Conservation (phyloP, 257 asterid species). For the Nicotiana noctiflora region DNA sequence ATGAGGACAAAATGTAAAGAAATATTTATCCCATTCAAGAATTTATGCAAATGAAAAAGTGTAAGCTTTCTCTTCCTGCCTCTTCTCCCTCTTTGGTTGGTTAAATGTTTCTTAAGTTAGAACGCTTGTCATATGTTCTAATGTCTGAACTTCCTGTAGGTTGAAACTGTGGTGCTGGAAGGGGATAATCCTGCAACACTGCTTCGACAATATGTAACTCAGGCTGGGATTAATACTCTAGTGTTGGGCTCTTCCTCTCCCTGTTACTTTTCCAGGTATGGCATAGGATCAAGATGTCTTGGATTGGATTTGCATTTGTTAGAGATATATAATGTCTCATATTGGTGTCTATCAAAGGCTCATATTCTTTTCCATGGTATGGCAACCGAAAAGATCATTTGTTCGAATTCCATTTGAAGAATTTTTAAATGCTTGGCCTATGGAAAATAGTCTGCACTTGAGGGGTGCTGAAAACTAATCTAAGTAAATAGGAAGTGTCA, state of each 20-base stretch:
- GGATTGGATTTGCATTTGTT: neutral
- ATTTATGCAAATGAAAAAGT: slow-evolving; percentile 27
- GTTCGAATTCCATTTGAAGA: neutral
- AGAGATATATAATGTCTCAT: neutral
- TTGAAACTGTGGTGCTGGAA: slow-evolving; percentile 59
- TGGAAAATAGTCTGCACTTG: neutral
- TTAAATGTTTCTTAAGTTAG: neutral
- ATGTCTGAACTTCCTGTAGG: slow-evolving; percentile 29
- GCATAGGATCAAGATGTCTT: neutral
- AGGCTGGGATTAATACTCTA: slow-evolving; percentile 42
- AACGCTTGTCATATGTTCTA: slow-evolving; percentile 8
- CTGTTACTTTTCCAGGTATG: slow-evolving; percentile 49
- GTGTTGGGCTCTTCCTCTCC: slow-evolving; percentile 73
- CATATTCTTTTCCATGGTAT: neutral
- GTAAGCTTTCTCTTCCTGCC: slow-evolving; percentile 22
- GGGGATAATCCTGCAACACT: slow-evolving; percentile 65
- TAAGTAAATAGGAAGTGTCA: neutral
- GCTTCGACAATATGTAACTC: slow-evolving; percentile 51
- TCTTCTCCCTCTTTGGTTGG: neutral
- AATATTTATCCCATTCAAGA: slow-evolving; percentile 37
- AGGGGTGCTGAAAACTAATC: neutral
- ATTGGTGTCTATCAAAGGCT: neutral
- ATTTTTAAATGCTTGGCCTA: too few relatives aligned
- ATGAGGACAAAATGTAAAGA: slow-evolving; percentile 48
- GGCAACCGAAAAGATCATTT: neutral